These are phyloP conservation scores for Trichoderma reesei DNA, from an alignment of 495 filamentous ascomycete species.

Conservation along the genomic window DNA sequence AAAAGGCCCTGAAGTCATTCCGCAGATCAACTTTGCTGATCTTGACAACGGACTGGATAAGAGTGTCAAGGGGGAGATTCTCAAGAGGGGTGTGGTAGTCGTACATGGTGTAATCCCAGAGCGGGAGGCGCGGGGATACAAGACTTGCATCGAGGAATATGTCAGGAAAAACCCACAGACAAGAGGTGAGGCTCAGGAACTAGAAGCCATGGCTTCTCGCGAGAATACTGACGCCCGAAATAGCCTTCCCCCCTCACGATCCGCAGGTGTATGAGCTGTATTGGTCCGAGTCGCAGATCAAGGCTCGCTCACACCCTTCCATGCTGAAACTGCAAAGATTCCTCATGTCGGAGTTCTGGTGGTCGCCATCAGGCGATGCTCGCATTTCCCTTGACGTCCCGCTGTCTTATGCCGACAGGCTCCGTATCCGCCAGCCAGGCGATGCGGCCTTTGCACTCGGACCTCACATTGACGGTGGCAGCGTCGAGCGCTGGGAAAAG, in stretches of 20 bases:
- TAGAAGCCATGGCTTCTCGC: not conserved
- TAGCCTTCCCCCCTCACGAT: conserved; percentile 39
- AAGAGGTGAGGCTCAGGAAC: conserved; percentile 26
- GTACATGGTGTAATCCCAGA: conserved; percentile 54
- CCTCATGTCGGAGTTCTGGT: conserved; percentile 69
- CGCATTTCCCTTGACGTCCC: conserved; percentile 52
- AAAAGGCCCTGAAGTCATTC: conserved; percentile 38
- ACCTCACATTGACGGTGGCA: conserved; percentile 78
- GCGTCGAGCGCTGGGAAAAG: conserved; percentile 79
- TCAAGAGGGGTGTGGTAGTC: conserved; percentile 53
- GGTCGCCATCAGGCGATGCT: conserved; percentile 44
- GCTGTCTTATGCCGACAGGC: conserved; percentile 67
- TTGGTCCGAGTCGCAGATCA: conserved; percentile 70
- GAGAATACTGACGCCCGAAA: conserved; percentile 12
- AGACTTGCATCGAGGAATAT: conserved; percentile 51
- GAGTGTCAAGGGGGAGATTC: conserved; percentile 36
- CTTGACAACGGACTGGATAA: conserved; percentile 38
- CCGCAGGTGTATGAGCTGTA: conserved; percentile 85
- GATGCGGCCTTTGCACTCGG: conserved; percentile 76
- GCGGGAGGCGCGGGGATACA: conserved; percentile 47
- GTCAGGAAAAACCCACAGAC: conserved; percentile 50
- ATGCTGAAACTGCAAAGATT: conserved; percentile 59
- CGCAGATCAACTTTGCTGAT: conserved; percentile 47
- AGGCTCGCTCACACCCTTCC: conserved; percentile 63
- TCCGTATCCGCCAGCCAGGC: conserved; percentile 67